Evolutionary conservation across 2,329 filamentous ascomycete genomes (phyloP).

Genomic region (Diaporthe citriasiana): DNA sequence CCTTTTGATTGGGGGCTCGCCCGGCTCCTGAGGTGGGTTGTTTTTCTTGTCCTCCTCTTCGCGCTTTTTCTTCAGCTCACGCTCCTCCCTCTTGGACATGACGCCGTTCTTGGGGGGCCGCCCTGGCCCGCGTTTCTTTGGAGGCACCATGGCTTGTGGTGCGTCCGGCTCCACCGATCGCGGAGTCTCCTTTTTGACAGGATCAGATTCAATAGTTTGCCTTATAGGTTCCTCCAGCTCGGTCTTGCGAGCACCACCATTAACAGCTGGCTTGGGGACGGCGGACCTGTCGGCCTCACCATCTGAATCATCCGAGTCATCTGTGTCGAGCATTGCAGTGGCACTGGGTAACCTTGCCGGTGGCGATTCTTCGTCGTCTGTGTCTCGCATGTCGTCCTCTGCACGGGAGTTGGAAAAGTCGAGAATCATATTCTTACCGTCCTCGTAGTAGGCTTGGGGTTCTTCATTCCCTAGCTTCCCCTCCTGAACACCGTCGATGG

Average conservation of each 20-base stretch:
- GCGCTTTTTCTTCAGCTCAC: slow-evolving; percentile 72
- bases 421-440: slow-evolving; percentile 80
- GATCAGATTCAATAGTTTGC: slow-evolving; percentile 51
- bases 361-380: slow-evolving; percentile 58
- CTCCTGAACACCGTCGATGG: slow-evolving; percentile 74
- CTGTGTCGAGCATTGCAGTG: slow-evolving; percentile 44
- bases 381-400: slow-evolving; percentile 66
- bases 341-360: slow-evolving; percentile 50
- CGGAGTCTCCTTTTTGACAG: slow-evolving; percentile 46
- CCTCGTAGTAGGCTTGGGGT: slow-evolving; percentile 66
- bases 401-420: slow-evolving; percentile 76
- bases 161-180: slow-evolving; percentile 52
- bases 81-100: slow-evolving; percentile 83
- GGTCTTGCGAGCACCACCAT: slow-evolving; percentile 48
- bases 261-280: slow-evolving; percentile 43
- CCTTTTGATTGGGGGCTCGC: slow-evolving; percentile 70
- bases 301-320: slow-evolving; percentile 46
- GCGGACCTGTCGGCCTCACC: slow-evolving; percentile 44
- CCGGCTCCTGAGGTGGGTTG: slow-evolving; percentile 60
- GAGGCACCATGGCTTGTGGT: slow-evolving; percentile 54
- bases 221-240: slow-evolving; percentile 49
- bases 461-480: slow-evolving; percentile 71
- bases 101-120: slow-evolving; percentile 86
- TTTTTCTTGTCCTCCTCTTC: slow-evolving; percentile 68
- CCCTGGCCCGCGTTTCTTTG: slow-evolving; percentile 82